Conservation (phyloP, 305 asterid species). For the Ajuga reptans region DNA sequence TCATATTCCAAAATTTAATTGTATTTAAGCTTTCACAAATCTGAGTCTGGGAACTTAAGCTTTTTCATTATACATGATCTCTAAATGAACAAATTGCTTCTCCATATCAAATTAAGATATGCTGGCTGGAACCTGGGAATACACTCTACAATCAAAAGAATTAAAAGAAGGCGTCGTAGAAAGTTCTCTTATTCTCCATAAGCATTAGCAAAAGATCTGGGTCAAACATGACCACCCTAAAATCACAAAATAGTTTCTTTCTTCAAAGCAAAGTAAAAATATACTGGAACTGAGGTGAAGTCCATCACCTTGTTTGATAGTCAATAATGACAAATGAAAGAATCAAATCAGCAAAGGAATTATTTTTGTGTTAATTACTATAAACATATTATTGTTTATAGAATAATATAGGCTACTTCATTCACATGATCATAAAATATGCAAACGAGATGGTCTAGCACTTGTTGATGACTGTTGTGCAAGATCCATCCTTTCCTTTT, state of each 20-base stretch:
- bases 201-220: not conserved
- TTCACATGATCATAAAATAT: constrained; percentile 4
- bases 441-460: constrained; percentile 20
- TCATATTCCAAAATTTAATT: not conserved
- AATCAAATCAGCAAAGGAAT: not conserved
- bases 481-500: constrained; percentile 62
- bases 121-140: not conserved
- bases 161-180: too few relatives aligned
- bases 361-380: not conserved
- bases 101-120: not conserved
- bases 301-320: not conserved
- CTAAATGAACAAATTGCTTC: not conserved
- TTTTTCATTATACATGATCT: not conserved
- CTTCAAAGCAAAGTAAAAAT: not conserved
- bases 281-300: not conserved
- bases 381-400: not conserved
- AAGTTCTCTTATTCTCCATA: not conserved
- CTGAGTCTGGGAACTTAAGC: not conserved
- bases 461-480: constrained; percentile 62
- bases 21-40: not conserved
- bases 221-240: not conserved
- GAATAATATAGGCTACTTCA: constrained; percentile 3
- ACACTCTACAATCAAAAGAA: not conserved
- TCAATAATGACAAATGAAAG: not conserved
- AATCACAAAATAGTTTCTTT: not conserved